Evolutionary conservation across 2,329 filamentous ascomycete genomes (phyloP).

Genomic region (Claviceps arundinis): DNA sequence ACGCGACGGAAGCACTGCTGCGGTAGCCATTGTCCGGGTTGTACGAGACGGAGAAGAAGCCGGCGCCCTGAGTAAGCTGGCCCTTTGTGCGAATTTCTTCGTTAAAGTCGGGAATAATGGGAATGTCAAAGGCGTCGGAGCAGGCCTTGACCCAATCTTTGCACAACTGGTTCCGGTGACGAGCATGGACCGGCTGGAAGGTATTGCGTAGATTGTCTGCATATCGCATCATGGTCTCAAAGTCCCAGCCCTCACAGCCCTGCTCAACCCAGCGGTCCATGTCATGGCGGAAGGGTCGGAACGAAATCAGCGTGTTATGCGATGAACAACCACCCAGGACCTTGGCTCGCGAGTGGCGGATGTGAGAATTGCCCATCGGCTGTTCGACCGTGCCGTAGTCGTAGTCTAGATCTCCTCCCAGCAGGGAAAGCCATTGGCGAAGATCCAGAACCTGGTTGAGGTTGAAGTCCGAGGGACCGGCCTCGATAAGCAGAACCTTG

Average conservation of each 20-base stretch:
- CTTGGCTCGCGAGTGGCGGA: constrained; percentile 84
- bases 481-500: constrained; percentile 73
- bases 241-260: constrained; percentile 76
- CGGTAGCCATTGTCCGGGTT: constrained; percentile 78
- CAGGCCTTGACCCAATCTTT: constrained; percentile 80
- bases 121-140: constrained; percentile 65
- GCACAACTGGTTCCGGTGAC: constrained; percentile 82
- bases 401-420: constrained; percentile 82
- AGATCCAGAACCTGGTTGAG: constrained; percentile 77
- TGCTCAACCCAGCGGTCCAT: constrained; percentile 70
- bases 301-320: constrained; percentile 88
- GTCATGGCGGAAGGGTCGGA: constrained; percentile 83
- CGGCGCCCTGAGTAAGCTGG: constrained; percentile 60
- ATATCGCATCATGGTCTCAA: constrained; percentile 69
- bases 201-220: constrained; percentile 79
- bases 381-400: constrained; percentile 85
- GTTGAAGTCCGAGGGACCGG: constrained; percentile 77
- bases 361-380: constrained; percentile 82
- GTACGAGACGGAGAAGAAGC: constrained; percentile 85
- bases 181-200: constrained; percentile 75
- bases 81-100: constrained; percentile 64
- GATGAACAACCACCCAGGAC: constrained; percentile 86
- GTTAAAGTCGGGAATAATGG: constrained; percentile 77
- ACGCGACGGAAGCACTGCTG: constrained; percentile 78
- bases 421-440: constrained; percentile 73